These are phyloP conservation scores for Chaetomium cochliodes DNA, from an alignment of 495 filamentous ascomycete genomes.

Conservation along the genomic window DNA sequence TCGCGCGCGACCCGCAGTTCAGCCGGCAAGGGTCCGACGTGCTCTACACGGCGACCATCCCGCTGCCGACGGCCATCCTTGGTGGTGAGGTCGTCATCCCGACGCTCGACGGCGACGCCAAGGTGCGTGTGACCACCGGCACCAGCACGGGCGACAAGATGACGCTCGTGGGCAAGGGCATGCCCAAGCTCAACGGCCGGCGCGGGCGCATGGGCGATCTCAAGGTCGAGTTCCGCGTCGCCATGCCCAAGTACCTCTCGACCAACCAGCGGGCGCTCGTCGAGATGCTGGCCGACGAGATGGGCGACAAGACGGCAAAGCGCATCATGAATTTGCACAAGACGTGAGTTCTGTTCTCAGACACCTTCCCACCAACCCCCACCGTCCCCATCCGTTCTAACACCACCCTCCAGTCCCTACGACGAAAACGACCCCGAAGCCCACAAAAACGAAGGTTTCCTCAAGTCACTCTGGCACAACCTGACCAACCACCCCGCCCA, in stretches of 20 bases:
- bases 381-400: neutral
- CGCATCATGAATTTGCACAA: slow-evolving; percentile 70
- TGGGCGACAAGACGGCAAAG: slow-evolving; percentile 86
- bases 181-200: slow-evolving; percentile 69
- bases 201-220: slow-evolving; percentile 70
- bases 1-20: slow-evolving; percentile 82
- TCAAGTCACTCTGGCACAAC: slow-evolving; percentile 87
- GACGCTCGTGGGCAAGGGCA: slow-evolving; percentile 82
- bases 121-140: slow-evolving; percentile 81
- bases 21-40: slow-evolving; percentile 82
- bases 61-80: slow-evolving; percentile 86
- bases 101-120: slow-evolving; percentile 85
- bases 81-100: slow-evolving; percentile 88
- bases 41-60: slow-evolving; percentile 85
- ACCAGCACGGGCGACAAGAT: slow-evolving; percentile 91
- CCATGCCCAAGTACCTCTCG: slow-evolving; percentile 90
- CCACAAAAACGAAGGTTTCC: slow-evolving; percentile 75
- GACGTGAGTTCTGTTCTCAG: slow-evolving; percentile 23
- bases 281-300: slow-evolving; percentile 93
- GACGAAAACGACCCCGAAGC: slow-evolving; percentile 35
- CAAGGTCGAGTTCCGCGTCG: slow-evolving; percentile 88
- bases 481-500: slow-evolving; percentile 72
- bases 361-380: neutral
- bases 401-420: neutral
- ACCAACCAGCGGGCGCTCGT: slow-evolving; percentile 85